Percentiles rank a stretch among this genome's conserved stretches.
Conservation (phyloP, 768 basidiomycete species). For the Termitomyces titanicus region DNA sequence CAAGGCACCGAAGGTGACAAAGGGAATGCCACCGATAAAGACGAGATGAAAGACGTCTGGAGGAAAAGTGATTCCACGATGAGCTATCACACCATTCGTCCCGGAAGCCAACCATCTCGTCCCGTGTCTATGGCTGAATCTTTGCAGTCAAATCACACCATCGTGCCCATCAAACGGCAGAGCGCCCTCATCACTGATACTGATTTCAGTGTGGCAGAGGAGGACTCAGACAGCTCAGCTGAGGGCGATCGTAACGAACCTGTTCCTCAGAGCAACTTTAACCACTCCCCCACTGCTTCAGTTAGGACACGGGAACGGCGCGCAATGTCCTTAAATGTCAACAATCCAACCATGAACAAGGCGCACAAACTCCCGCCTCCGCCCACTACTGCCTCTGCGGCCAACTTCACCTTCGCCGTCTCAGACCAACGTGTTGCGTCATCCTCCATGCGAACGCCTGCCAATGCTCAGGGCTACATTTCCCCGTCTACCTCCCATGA, state of each 20-base stretch:
- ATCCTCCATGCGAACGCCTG: slow-evolving; percentile 32
- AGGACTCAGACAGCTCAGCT: slow-evolving; percentile 23
- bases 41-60: slow-evolving; percentile 64
- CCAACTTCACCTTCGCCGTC: slow-evolving; percentile 30
- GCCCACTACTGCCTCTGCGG: slow-evolving; percentile 25
- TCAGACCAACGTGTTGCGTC: slow-evolving; percentile 31
- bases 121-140: slow-evolving; percentile 81
- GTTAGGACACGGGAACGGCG: slow-evolving; percentile 51
- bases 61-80: slow-evolving; percentile 83
- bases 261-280: slow-evolving; percentile 1
- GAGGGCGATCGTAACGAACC: slow-evolving; percentile 1
- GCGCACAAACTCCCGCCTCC: slow-evolving; percentile 21
- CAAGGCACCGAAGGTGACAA: slow-evolving; percentile 4
- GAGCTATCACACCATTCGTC: slow-evolving; percentile 69
- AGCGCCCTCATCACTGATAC: slow-evolving; percentile 67
- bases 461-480: slow-evolving; percentile 38
- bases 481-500: slow-evolving; percentile 29
- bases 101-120: slow-evolving; percentile 53
- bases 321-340: slow-evolving; percentile 61
- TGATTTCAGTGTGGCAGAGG: slow-evolving; percentile 65
- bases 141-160: slow-evolving; percentile 67
- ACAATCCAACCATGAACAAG: slow-evolving; percentile 23
- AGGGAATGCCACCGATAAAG: slow-evolving; percentile 20
- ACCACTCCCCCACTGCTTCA: slow-evolving; percentile 41
- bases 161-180: slow-evolving; percentile 64